Percentiles rank a stretch among this genome's conserved stretches.
phyloP scores from a whole-genome alignment of 1,284 basidiomycete genomes.

The Cutaneotrichosporon cavernicola region DNA sequence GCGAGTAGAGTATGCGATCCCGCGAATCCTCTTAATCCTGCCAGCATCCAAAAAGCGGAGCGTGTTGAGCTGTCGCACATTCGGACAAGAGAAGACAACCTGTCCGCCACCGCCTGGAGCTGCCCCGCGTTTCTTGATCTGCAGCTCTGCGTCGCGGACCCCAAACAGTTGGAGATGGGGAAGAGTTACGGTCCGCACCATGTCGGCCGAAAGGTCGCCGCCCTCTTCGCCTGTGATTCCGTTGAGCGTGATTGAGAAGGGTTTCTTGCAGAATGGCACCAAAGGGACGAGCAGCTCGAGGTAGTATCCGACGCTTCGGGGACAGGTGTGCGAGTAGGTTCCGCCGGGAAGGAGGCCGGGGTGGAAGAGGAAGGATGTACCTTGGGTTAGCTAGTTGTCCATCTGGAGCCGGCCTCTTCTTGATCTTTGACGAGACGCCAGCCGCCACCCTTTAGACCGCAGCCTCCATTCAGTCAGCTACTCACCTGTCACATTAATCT shows the following conservation, averaged over 20 bases:
- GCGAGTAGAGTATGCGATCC: constrained; percentile 92
- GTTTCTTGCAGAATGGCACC: constrained; percentile 89
- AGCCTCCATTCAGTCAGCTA: not conserved
- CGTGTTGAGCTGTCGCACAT: constrained; percentile 84
- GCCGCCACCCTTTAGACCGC: no score
- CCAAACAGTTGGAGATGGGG: constrained; percentile 90
- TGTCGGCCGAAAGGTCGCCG: constrained; percentile 82
- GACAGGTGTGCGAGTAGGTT: constrained; percentile 77
- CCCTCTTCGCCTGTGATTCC: constrained; percentile 87
- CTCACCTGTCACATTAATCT: constrained; percentile 92
- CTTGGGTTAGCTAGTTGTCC: constrained; percentile 53
- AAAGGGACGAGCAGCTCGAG: constrained; percentile 86
- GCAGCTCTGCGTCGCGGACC: constrained; percentile 79
- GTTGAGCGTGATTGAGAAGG: constrained; percentile 73
- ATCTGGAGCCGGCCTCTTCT: no score
- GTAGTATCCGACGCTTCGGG: constrained; percentile 89
- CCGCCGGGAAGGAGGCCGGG: constrained; percentile 92
- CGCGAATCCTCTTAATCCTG: constrained; percentile 89
- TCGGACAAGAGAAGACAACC: constrained; percentile 86
- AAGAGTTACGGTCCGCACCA: constrained; percentile 86
- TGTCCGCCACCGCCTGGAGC: constrained; percentile 89
- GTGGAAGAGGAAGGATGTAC: constrained; percentile 84
- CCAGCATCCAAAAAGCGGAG: constrained; percentile 89
- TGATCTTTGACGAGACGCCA: no score
- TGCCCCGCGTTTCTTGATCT: constrained; percentile 93